These are phyloP conservation scores for Erigeron philadelphicus DNA, from an alignment of 140 eudicot species.

Conservation along the genomic window DNA sequence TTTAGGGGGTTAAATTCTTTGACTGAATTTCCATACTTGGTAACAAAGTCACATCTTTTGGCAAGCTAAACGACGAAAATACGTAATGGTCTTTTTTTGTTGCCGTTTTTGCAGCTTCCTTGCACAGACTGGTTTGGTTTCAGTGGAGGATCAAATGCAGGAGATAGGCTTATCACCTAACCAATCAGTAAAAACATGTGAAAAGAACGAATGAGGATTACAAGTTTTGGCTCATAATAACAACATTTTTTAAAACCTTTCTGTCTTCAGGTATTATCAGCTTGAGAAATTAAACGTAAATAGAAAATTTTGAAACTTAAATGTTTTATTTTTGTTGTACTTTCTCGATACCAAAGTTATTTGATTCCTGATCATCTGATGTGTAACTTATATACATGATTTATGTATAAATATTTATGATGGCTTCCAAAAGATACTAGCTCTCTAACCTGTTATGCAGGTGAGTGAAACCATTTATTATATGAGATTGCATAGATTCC, in stretches of 20 bases:
- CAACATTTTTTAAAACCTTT: not conserved
- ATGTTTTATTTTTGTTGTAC: not conserved
- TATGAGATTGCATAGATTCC: no score
- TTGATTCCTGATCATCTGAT: not conserved
- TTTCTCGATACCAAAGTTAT: not conserved
- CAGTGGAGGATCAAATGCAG: conserved; percentile 85
- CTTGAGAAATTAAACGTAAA: not conserved
- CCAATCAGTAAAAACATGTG: conserved; percentile 31
- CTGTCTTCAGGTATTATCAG: not conserved
- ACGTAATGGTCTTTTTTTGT: not conserved
- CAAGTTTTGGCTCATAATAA: not conserved
- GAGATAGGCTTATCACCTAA: conserved; percentile 67
- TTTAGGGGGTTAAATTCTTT: no score
- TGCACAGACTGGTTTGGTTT: conserved; percentile 76
- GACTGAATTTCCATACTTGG: no score
- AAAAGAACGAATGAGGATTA: conserved; percentile 34
- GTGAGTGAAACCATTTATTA: no score
- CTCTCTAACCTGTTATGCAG: no score
- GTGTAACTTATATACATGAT: not conserved
- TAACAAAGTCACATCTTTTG: no score
- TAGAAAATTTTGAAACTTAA: not conserved
- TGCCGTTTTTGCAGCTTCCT: conserved; percentile 57
- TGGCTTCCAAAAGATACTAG: no score
- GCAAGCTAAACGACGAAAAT: no score
- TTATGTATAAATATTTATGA: not conserved